Evolutionary conservation across 2,329 filamentous ascomycete species (phyloP).

Genomic region (Fusarium anthophilum): DNA sequence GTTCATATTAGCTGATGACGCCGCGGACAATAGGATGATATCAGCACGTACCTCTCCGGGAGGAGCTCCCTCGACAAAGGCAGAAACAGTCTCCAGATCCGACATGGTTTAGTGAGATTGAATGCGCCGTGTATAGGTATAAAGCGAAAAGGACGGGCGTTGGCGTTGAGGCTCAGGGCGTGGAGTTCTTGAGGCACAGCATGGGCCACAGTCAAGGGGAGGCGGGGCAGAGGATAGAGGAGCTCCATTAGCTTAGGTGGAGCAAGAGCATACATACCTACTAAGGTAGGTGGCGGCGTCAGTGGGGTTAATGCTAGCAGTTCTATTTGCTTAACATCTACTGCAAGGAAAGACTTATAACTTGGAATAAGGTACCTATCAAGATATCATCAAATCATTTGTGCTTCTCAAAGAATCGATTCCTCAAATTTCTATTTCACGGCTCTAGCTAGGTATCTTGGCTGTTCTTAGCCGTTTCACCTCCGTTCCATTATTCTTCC

Average conservation of each 20-base stretch:
- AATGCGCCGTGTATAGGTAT: slow-evolving; percentile 13
- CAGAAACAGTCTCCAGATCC: slow-evolving; percentile 65
- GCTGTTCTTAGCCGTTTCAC: not conserved
- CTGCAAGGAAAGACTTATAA: not conserved
- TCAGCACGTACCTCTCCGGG: slow-evolving; percentile 84
- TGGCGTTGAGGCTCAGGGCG: slow-evolving; percentile 33
- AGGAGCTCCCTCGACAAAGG: slow-evolving; percentile 93
- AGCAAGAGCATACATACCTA: slow-evolving; percentile 14
- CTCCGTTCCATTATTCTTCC: not conserved
- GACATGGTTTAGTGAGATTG: slow-evolving; percentile 45
- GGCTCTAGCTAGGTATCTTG: not conserved
- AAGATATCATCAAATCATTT: not conserved
- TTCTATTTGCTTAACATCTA: not conserved
- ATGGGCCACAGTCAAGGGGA: slow-evolving; percentile 29
- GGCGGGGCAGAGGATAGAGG: slow-evolving; percentile 37
- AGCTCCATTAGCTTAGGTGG: slow-evolving; percentile 34
- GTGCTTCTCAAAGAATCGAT: not conserved
- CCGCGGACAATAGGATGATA: slow-evolving; percentile 19
- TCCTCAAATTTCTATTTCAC: not conserved
- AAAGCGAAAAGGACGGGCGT: slow-evolving; percentile 9
- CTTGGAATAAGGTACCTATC: not conserved
- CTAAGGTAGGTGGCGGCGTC: not conserved
- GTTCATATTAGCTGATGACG: slow-evolving; percentile 44
- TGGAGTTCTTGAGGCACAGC: slow-evolving; percentile 29
- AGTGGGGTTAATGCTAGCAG: slow-evolving; percentile 12